Conservation (phyloP, 2,329 filamentous ascomycete genomes). For the Penicillium janthinellum region DNA sequence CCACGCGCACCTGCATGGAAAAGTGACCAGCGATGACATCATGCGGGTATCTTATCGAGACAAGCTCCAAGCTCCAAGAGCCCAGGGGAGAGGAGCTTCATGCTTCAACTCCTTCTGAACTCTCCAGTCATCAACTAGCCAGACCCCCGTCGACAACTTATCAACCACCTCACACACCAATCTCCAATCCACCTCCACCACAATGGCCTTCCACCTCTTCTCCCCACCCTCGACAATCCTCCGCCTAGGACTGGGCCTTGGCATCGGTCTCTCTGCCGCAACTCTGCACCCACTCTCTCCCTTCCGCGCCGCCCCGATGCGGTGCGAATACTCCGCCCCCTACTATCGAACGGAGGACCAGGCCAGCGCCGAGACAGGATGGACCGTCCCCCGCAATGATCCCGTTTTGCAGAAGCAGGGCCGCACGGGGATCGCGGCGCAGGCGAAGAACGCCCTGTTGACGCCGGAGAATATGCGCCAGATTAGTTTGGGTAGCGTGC, state of each 20-base stretch:
- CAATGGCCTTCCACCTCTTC: conserved; percentile 32
- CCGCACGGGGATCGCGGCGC: conserved; percentile 14
- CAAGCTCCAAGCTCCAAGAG: conserved; percentile 5
- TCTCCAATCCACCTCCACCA: neutral
- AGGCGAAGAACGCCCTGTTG: conserved; percentile 26
- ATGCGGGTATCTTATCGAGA: conserved; percentile 18
- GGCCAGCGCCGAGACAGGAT: conserved; percentile 25
- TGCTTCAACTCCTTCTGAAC: neutral
- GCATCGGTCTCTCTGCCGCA: conserved; percentile 34
- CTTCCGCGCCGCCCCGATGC: conserved; percentile 38
- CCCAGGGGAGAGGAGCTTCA: neutral
- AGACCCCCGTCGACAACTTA: neutral
- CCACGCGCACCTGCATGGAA: conserved; percentile 7
- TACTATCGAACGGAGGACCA: conserved; percentile 24
- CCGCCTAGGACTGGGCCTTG: conserved; percentile 38
- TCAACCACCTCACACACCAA: conserved; percentile 10
- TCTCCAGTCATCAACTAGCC: conserved; percentile 4
- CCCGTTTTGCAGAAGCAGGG: conserved; percentile 31
- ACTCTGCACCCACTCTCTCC: conserved; percentile 37
- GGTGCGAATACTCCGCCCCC: conserved; percentile 41
- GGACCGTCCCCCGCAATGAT: conserved; percentile 30
- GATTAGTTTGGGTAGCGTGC: conserved; percentile 48
- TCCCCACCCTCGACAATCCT: conserved; percentile 31
- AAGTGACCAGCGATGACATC: conserved; percentile 23
- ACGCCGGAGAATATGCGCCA: conserved; percentile 44